Evolutionary conservation across 78 protist genomes (phyloP).

Genomic region (Thecamonas trahens): DNA sequence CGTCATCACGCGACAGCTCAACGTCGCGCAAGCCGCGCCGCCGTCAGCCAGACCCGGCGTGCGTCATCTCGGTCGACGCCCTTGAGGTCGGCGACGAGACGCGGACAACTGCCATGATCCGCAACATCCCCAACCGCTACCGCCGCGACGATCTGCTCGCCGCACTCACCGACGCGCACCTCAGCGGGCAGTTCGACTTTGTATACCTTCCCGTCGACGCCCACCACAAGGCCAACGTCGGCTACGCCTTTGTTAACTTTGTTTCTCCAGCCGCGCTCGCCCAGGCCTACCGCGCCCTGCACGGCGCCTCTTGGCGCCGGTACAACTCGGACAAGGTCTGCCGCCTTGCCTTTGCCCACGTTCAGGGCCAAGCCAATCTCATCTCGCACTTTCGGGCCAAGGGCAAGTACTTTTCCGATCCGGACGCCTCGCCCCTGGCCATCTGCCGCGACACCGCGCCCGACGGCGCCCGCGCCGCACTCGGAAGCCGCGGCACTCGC

Average conservation of each 20-base stretch:
- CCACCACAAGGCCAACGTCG: constrained; percentile 38
- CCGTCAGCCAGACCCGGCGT: no score
- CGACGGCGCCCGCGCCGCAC: no score
- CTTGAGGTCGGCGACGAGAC: no score
- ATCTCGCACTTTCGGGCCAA: constrained; percentile 35
- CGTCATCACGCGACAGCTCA: no score
- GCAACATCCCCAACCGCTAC: constrained; percentile 55
- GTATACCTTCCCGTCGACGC: constrained; percentile 55
- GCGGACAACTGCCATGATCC: constrained; percentile 57
- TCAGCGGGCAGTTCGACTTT: constrained; percentile 17
- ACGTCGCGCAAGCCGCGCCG: no score
- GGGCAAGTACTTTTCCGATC: no score
- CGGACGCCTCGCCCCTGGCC: no score
- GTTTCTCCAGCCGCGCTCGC: no score
- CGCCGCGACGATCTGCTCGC: constrained; percentile 17
- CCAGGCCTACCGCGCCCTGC: neutral
- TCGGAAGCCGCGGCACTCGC: no score
- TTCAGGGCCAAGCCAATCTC: constrained; percentile 20
- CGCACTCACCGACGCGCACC: constrained; percentile 1
- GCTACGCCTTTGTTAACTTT: constrained; percentile 53
- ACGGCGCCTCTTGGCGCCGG: constrained; percentile 19
- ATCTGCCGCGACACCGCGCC: no score
- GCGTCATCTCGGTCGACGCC: no score
- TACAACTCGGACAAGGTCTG: constrained; percentile 40
- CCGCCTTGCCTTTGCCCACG: constrained; percentile 21